A percentile compares a stretch with the other conserved stretches of the same genome.
These are phyloP conservation scores for Chytriomyces sp. DNA, from an alignment of 192 early-diverging fungal genomes.

Conservation along the genomic window DNA sequence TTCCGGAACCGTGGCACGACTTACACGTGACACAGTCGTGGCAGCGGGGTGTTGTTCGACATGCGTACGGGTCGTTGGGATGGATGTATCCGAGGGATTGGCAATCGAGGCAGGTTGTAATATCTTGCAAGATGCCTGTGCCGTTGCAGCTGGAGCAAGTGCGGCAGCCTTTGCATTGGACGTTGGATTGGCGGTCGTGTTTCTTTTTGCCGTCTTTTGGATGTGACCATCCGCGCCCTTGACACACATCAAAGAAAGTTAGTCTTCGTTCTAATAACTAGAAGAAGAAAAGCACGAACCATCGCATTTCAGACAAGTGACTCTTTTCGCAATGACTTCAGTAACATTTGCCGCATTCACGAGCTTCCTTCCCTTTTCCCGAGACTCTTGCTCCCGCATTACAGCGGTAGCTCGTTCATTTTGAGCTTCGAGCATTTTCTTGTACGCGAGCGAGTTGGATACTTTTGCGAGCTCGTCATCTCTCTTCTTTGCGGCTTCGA, in stretches of 20 bases:
- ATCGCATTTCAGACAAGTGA: slow-evolving; percentile 24
- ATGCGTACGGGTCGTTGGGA: slow-evolving; percentile 30
- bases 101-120: slow-evolving; percentile 21
- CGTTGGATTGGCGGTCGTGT: slow-evolving; percentile 12
- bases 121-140: slow-evolving; percentile 16
- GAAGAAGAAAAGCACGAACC: background rate
- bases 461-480: slow-evolving; percentile 21
- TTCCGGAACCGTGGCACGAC: slow-evolving; percentile 12
- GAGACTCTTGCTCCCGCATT: background rate
- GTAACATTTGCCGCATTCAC: background rate
- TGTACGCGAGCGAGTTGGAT: slow-evolving; percentile 13
- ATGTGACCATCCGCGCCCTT: slow-evolving; percentile 19
- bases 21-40: slow-evolving; percentile 17
- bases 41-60: slow-evolving; percentile 19
- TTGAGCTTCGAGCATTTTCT: slow-evolving; percentile 23
- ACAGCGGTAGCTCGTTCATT: background rate
- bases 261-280: background rate
- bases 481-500: slow-evolving; percentile 5
- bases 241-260: background rate
- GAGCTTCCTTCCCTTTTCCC: background rate
- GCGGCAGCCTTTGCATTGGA: slow-evolving; percentile 27
- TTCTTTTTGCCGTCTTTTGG: slow-evolving; percentile 17
- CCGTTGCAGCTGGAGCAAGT: slow-evolving; percentile 16
- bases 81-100: slow-evolving; percentile 34
- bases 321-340: background rate